Evolutionary conservation across 2,329 filamentous ascomycete genomes (phyloP).

Genomic region (Pseudogymnoascus sp.): DNA sequence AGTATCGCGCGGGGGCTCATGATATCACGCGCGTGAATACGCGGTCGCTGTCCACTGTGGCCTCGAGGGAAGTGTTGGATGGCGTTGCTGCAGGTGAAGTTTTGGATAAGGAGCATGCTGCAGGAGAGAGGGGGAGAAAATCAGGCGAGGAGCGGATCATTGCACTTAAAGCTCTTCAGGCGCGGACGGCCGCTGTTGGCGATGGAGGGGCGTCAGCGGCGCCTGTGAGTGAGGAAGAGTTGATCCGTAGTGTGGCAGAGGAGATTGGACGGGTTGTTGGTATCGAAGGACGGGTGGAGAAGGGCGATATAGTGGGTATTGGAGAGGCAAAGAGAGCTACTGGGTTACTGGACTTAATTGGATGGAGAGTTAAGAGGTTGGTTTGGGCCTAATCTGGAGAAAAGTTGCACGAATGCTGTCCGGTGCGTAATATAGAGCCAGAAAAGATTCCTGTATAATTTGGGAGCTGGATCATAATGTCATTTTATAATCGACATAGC

Average conservation of each 20-base stretch:
- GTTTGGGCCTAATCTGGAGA: conserved; percentile 57
- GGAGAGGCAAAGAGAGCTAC: conserved; percentile 82
- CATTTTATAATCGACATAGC: background rate
- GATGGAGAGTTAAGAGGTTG: conserved; percentile 85
- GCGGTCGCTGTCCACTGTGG: conserved; percentile 58
- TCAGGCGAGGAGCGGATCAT: conserved; percentile 31
- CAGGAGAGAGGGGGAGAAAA: conserved; percentile 11
- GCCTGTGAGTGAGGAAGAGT: conserved; percentile 39
- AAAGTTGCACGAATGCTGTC: background rate
- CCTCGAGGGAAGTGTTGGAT: conserved; percentile 21
- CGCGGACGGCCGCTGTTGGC: conserved; percentile 33
- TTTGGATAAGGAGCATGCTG: background rate
- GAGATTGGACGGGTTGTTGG: conserved; percentile 64
- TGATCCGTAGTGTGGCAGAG: conserved; percentile 51
- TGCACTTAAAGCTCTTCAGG: conserved; percentile 48
- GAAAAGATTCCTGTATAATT: background rate
- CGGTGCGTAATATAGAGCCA: background rate
- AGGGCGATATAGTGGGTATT: conserved; percentile 69
- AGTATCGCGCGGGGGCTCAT: conserved; percentile 62
- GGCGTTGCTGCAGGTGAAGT: conserved; percentile 14
- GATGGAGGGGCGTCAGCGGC: conserved; percentile 16
- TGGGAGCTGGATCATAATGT: background rate
- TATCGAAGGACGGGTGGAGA: conserved; percentile 36
- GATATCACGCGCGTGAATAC: conserved; percentile 79
- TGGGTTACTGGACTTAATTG: conserved; percentile 75